Base-by-base conservation (phyloP, 208 protist species). In the Leptomonas pyrrhocoris region DNA sequence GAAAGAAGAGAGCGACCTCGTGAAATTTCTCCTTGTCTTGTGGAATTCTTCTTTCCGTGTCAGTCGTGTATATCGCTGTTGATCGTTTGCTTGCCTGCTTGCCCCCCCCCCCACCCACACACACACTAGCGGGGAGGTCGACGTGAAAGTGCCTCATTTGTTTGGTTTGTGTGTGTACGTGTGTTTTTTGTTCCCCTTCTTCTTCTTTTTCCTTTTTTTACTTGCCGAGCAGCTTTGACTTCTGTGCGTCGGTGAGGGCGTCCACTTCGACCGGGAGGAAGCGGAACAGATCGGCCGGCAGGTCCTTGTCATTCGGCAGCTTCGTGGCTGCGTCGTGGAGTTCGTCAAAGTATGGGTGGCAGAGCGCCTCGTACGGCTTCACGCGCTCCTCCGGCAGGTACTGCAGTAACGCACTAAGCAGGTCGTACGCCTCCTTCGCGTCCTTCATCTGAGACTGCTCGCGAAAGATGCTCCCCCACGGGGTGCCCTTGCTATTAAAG, bases 301-400 rank as follows among this genome's bases (percentile, higher is more conserved):
- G 77, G 27, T 69, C 53, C 54, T 81, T 86, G 54, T 84, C 83
- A 48, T 89, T 85, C 18, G 89, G 88, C 46, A 97, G 78, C 79
- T 85, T 96, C 21, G 73, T 70, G 18, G 66, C 23, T 11, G 92
- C 63, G 21, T 95, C 79, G 66, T 94, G 88, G 9, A 99, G 86
- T 67, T 99, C 98, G 76, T 99, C 98, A 83, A 99, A 99, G 82
- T 99, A 99, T 5, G 96, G 94, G 76, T 99, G 98, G 59, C 96
- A 96, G 27, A 96, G 85, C 25, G 94, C 94, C 55, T 99, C 90
- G 34, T 98, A 75, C 0, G 97, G 87, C 46, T 75, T 73, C 19
- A 95, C 66, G 49, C 98, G 90, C 18, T 95, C 70, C 18, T 88
- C 84, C 11, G 98, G 98, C 42, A 94, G 72, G 83, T 99, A 99